Percentiles rank a stretch among this genome's conserved stretches.
Evolutionary conservation across 192 early-diverging fungal species (phyloP).

Genomic region (Mortierella antarctica): DNA sequence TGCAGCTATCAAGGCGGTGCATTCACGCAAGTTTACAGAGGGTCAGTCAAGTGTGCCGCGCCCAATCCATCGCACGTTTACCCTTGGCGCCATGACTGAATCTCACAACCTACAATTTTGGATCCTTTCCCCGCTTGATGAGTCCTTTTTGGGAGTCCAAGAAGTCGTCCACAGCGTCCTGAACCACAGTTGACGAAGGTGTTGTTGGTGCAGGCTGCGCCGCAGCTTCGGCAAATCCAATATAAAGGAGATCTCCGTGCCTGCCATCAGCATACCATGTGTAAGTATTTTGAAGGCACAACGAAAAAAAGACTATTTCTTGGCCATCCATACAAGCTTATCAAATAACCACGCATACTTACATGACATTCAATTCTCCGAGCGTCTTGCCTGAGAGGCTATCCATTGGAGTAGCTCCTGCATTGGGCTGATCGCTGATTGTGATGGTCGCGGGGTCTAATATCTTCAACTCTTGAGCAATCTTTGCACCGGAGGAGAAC

Average conservation of each 20-base stretch:
- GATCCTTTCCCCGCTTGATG: conserved; percentile 82
- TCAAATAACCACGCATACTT: background rate
- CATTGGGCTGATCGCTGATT: conserved; percentile 55
- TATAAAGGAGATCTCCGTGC: conserved; percentile 66
- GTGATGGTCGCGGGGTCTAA: conserved; percentile 53
- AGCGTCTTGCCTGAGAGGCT: conserved; percentile 49
- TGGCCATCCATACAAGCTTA: background rate
- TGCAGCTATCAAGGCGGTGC: conserved; percentile 66
- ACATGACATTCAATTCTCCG: conserved; percentile 52
- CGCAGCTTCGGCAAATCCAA: conserved; percentile 54
- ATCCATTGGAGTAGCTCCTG: conserved; percentile 42
- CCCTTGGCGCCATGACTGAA: background rate
- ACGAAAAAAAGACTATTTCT: background rate
- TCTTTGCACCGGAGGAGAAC: conserved; percentile 36
- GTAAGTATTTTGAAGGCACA: conserved; percentile 1
- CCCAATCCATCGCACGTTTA: background rate
- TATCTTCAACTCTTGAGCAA: conserved; percentile 57
- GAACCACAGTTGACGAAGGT: conserved; percentile 44
- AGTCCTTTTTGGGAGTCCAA: conserved; percentile 86
- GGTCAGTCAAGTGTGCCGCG: background rate
- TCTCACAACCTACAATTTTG: conserved; percentile 73
- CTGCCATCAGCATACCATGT: conserved; percentile 25
- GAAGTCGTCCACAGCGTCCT: conserved; percentile 83
- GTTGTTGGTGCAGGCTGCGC: conserved; percentile 6
- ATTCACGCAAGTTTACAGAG: background rate